Conservation (phyloP, 352 stramenopile genomes). For the Phytophthora ohioensis region DNA sequence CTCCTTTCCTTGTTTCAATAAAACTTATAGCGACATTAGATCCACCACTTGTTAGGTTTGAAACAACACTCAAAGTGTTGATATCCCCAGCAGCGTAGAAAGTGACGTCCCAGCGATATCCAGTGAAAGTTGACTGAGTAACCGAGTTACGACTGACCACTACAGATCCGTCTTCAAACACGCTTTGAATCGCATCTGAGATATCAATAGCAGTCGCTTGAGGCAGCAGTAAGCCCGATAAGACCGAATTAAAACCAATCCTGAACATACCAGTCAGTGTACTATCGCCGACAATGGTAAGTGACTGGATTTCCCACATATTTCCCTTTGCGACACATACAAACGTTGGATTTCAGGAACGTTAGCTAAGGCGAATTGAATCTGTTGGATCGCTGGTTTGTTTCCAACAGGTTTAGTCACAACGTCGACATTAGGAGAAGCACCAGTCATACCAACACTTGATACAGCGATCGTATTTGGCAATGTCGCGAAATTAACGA, state of each 20-base stretch:
- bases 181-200: background rate
- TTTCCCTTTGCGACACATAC: conserved; percentile 25
- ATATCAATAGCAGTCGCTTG: background rate
- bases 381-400: conserved; percentile 32
- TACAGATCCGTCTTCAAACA: background rate
- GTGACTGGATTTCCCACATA: conserved; percentile 40
- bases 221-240: background rate
- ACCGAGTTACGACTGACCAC: conserved; percentile 7
- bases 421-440: background rate
- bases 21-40: background rate
- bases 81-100: conserved; percentile 45
- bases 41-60: conserved; percentile 26
- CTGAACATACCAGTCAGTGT: conserved; percentile 10
- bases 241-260: background rate
- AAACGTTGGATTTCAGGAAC: conserved; percentile 40
- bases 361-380: conserved; percentile 29
- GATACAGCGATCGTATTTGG: background rate
- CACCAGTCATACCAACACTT: background rate
- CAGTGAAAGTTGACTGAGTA: conserved; percentile 14
- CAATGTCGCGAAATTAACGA: conserved; percentile 25
- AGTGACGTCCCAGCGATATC: conserved; percentile 45
- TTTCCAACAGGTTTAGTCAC: background rate
- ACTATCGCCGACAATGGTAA: conserved; percentile 23
- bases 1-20: background rate
- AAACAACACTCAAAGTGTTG: conserved; percentile 13